These are phyloP conservation scores for Punctularia strigosozonata DNA, from an alignment of 768 basidiomycete genomes.

Conservation along the genomic window DNA sequence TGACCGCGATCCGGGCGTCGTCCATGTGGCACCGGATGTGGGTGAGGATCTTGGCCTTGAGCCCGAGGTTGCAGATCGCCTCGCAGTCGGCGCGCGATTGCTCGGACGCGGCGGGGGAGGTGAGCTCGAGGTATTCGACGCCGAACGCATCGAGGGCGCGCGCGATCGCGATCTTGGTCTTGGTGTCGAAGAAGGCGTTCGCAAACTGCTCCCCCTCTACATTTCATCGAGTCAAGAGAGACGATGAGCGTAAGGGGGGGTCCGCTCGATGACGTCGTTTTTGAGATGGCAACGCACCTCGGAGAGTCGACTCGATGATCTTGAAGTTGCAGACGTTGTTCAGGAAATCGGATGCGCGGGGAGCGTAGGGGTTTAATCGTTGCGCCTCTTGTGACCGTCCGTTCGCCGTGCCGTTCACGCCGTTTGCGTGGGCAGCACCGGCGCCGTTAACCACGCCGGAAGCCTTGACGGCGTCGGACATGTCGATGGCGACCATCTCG, in stretches of 20 bases:
- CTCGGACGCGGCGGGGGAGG: conserved; percentile 94
- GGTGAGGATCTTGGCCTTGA: conserved; percentile 94
- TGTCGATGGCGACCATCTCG: conserved; percentile 67
- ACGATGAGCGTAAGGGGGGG: conserved; percentile 5
- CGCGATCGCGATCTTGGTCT: conserved; percentile 99
- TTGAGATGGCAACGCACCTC: conserved; percentile 44
- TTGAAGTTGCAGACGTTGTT: conserved; percentile 90
- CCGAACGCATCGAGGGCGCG: conserved; percentile 97
- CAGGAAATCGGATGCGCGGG: conserved; percentile 85
- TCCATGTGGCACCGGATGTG: conserved; percentile 99
- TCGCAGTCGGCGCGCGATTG: conserved; percentile 92
- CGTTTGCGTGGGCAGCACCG: conserved; percentile 31
- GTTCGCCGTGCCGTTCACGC: conserved; percentile 23
- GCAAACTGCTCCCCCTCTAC: conserved; percentile 98
- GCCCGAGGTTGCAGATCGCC: conserved; percentile 96
- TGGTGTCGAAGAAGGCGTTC: conserved; percentile 98
- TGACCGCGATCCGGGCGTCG: conserved; percentile 94
- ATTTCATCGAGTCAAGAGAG: conserved; percentile 5
- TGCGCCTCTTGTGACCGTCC: conserved; percentile 23
- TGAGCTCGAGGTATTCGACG: conserved; percentile 99
- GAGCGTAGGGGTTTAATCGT: conserved; percentile 70
- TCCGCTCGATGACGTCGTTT: conserved; percentile 1
- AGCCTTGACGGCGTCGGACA: conserved; percentile 30
- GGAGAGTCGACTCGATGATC: conserved; percentile 93
- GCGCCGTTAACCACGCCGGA: no score